These are phyloP conservation scores for Henningerozyma blattae DNA, from an alignment of 805 yeast genomes.

Conservation along the genomic window DNA sequence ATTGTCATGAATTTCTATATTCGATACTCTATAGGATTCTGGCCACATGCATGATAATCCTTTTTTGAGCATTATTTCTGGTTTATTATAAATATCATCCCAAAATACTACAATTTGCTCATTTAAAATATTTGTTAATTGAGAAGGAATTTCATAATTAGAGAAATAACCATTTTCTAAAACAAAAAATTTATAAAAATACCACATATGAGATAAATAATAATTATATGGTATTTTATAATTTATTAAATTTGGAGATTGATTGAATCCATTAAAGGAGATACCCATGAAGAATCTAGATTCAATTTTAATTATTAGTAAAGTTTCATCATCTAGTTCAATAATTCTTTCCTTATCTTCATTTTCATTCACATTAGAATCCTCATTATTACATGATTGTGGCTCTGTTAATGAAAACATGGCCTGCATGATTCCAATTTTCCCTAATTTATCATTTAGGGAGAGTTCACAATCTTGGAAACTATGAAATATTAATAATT, in stretches of 20 bases:
- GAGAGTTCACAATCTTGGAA: slow-evolving; percentile 11
- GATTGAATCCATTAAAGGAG: slow-evolving; percentile 7
- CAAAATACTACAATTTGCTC: slow-evolving; percentile 22
- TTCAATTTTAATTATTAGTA: slow-evolving; percentile 22
- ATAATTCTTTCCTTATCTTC: slow-evolving; percentile 11
- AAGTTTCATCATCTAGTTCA: slow-evolving; percentile 20
- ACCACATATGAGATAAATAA: slow-evolving; percentile 15
- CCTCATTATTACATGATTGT: slow-evolving; percentile 7
- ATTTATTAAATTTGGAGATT: slow-evolving; percentile 4
- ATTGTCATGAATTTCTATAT: slow-evolving; percentile 6
- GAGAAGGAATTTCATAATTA: slow-evolving; percentile 9
- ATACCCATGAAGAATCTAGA: slow-evolving; percentile 17
- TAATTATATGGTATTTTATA: slow-evolving; percentile 18
- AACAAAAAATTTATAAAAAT: slow-evolving; percentile 17
- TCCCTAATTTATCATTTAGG: slow-evolving; percentile 26
- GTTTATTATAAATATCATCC: slow-evolving; percentile 18
- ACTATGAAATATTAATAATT: slow-evolving; percentile 26
- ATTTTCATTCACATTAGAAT: slow-evolving; percentile 1
- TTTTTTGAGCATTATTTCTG: slow-evolving; percentile 11
- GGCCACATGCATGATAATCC: slow-evolving; percentile 17
- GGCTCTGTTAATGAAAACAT: slow-evolving; percentile 17
- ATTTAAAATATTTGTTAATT: slow-evolving; percentile 19
- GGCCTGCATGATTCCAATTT: slow-evolving; percentile 34
- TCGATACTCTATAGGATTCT: slow-evolving; percentile 14
- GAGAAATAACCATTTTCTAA: slow-evolving; percentile 15